Evolutionary conservation across 768 basidiomycete genomes (phyloP).

Genomic region (Galerina marginata): DNA sequence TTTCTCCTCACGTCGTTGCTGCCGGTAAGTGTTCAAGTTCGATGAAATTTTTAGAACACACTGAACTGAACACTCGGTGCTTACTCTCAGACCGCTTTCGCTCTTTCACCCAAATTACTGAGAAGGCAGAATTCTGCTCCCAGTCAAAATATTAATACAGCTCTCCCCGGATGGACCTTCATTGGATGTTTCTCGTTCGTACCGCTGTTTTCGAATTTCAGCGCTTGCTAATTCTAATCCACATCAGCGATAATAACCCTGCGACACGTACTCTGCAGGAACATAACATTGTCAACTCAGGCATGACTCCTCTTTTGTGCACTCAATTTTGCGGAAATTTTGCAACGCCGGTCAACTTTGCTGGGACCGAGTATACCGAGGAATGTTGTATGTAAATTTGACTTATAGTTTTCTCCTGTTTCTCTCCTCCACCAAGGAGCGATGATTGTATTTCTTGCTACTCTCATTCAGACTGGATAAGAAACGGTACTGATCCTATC

Average conservation of each 20-base stretch:
- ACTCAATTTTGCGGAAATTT: slow-evolving; percentile 26
- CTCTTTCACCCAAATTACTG: background rate
- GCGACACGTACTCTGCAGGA: slow-evolving; percentile 24
- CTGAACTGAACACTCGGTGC: too few species aligned
- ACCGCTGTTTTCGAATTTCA: background rate
- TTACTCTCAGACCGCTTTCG: background rate
- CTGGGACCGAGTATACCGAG: slow-evolving; percentile 23
- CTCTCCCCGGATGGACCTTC: slow-evolving; percentile 7
- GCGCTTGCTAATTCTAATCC: background rate
- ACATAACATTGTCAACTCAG: slow-evolving; percentile 14
- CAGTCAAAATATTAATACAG: background rate
- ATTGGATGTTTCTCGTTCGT: slow-evolving; percentile 8
- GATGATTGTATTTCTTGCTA: too few species aligned
- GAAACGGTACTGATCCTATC: background rate
- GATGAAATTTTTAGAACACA: too few species aligned
- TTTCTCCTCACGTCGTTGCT: background rate
- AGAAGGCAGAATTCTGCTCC: background rate
- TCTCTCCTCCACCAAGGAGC: too few species aligned
- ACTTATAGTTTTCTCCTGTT: too few species aligned
- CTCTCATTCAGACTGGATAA: too few species aligned
- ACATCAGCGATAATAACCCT: slow-evolving; percentile 18
- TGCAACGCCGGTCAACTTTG: slow-evolving; percentile 21
- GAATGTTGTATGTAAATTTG: slow-evolving; percentile 21
- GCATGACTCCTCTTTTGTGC: slow-evolving; percentile 26
- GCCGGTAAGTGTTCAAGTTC: background rate